Evolutionary conservation across 176 grass and related monocot species (phyloP).

Genomic region (Eleusine indica): DNA sequence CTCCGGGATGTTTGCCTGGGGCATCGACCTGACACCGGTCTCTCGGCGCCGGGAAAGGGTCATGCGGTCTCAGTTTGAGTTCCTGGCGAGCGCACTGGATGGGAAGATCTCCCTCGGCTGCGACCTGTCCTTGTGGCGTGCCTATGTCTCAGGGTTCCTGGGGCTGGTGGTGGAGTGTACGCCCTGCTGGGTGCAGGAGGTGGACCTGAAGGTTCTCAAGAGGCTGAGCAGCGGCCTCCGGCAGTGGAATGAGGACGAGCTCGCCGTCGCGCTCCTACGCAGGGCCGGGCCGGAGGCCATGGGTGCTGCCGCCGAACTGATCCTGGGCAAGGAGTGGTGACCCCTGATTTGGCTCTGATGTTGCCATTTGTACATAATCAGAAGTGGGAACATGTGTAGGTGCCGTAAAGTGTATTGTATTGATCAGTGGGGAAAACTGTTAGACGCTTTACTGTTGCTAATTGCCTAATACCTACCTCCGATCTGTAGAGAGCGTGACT

Average conservation of each 20-base stretch:
- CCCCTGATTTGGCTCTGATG: neutral
- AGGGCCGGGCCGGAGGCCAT: conserved; percentile 60
- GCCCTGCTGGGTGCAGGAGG: conserved; percentile 82
- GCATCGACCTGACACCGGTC: conserved; percentile 57
- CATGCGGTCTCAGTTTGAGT: conserved; percentile 67
- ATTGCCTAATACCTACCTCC: neutral
- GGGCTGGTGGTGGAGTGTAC: conserved; percentile 81
- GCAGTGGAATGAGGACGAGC: conserved; percentile 74
- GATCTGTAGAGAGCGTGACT: neutral
- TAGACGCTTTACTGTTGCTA: neutral
- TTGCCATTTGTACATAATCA: conserved; percentile 32
- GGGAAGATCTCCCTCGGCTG: conserved; percentile 88
- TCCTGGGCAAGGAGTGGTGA: conserved; percentile 58
- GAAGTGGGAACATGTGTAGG: conserved; percentile 12
- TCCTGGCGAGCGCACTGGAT: conserved; percentile 74
- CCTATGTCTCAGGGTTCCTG: conserved; percentile 78
- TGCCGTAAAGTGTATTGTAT: neutral
- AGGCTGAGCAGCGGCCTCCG: conserved; percentile 64
- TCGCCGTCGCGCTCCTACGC: conserved; percentile 63
- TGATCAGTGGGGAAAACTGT: conserved; percentile 21
- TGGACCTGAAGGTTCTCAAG: conserved; percentile 67
- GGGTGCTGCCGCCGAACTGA: conserved; percentile 71
- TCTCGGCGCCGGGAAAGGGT: conserved; percentile 75
- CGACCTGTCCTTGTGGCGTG: conserved; percentile 67
- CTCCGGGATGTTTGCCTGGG: conserved; percentile 92